Percentiles rank a stretch among this genome's conserved stretches.
Conservation (phyloP, 257 asterid species). For the Plantago ovata region DNA sequence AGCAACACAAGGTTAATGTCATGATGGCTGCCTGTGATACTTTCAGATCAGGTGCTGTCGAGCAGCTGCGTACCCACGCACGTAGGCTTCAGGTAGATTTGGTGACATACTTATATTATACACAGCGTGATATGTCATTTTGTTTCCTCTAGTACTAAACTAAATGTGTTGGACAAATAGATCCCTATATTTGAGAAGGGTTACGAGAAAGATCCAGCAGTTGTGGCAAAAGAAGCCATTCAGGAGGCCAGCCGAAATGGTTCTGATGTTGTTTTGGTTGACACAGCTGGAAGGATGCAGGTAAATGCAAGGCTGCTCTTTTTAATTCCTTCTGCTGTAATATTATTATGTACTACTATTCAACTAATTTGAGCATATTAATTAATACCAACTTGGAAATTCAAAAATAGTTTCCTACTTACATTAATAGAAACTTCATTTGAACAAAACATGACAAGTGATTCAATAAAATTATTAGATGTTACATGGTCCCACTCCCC, state of each 20-base stretch:
- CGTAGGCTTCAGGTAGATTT: slow-evolving; percentile 81
- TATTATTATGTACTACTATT: no score
- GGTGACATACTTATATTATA: no score
- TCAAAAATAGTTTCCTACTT: no score
- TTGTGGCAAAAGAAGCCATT: slow-evolving; percentile 96
- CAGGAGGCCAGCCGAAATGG: slow-evolving; percentile 87
- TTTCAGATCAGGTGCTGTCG: slow-evolving; percentile 99
- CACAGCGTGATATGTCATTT: no score
- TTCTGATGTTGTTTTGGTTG: slow-evolving; percentile 95
- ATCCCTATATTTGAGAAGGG: slow-evolving; percentile 97
- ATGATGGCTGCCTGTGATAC: slow-evolving; percentile 99
- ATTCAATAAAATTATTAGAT: no score
- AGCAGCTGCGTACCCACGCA: slow-evolving; percentile 97
- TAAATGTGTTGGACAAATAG: slow-evolving; percentile 27
- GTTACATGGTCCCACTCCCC: no score
- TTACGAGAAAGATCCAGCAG: slow-evolving; percentile 95
- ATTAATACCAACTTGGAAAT: no score
- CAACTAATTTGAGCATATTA: no score
- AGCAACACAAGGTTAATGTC: slow-evolving; percentile 71
- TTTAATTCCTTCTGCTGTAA: no score
- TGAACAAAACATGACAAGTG: no score
- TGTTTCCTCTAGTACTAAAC: no score
- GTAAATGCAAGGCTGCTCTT: neutral
- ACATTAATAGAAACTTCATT: no score
- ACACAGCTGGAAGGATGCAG: slow-evolving; percentile 97